These are phyloP conservation scores for Sambucus nigra DNA, from an alignment of 129 eudicot genomes.

Conservation along the genomic window DNA sequence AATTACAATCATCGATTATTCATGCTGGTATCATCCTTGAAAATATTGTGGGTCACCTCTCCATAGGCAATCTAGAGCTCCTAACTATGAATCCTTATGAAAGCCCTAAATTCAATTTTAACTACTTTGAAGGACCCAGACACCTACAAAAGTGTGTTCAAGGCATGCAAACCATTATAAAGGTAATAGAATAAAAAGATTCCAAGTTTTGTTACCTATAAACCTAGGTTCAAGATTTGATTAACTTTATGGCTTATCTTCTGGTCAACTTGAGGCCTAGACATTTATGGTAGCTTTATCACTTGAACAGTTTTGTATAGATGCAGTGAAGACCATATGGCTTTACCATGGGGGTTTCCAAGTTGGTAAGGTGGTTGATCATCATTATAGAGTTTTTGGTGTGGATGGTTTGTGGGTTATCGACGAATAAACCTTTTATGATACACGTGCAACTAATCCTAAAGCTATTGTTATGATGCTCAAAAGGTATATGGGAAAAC, in stretches of 20 bases:
- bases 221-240: slow-evolving; percentile 21
- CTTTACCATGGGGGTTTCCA: slow-evolving; percentile 96
- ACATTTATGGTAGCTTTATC: slow-evolving; percentile 20
- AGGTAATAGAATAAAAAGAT: slow-evolving; percentile 45
- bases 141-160: slow-evolving; percentile 64
- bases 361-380: slow-evolving; percentile 62
- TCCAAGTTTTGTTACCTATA: slow-evolving; percentile 38
- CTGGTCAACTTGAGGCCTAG: slow-evolving; percentile 51
- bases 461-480: slow-evolving; percentile 98
- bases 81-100: slow-evolving; percentile 34
- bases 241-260: slow-evolving; percentile 26
- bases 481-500: slow-evolving; percentile 74
- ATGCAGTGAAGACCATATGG: slow-evolving; percentile 88
- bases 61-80: slow-evolving; percentile 48
- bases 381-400: slow-evolving; percentile 50
- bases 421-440: slow-evolving; percentile 63
- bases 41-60: slow-evolving; percentile 61
- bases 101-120: slow-evolving; percentile 67
- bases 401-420: slow-evolving; percentile 53
- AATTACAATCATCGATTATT: neutral
- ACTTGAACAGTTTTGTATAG: slow-evolving; percentile 53
- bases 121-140: slow-evolving; percentile 55
- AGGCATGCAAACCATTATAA: slow-evolving; percentile 49
- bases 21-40: slow-evolving; percentile 60
- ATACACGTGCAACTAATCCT: slow-evolving; percentile 95